These are phyloP conservation scores for Colletotrichum tabaci DNA, from an alignment of 2,329 filamentous ascomycete genomes.

Conservation along the genomic window DNA sequence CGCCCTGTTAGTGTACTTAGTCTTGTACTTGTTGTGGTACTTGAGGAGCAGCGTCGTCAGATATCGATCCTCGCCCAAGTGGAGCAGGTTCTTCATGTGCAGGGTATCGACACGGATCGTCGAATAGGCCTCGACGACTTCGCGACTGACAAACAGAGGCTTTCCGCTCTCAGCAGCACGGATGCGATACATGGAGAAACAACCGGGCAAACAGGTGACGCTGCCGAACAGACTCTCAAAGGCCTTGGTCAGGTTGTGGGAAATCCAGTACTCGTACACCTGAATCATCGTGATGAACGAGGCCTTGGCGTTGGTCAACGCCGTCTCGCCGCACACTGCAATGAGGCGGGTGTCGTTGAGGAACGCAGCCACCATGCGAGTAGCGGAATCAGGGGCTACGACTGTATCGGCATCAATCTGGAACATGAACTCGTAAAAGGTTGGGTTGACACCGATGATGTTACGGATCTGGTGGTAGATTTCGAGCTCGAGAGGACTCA, in stretches of 20 bases:
- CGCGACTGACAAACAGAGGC: constrained; percentile 94
- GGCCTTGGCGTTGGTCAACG: constrained; percentile 90
- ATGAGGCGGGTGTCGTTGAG: constrained; percentile 94
- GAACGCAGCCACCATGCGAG: constrained; percentile 92
- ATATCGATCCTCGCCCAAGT: constrained; percentile 97
- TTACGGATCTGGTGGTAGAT: constrained; percentile 99
- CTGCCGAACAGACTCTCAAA: constrained; percentile 98
- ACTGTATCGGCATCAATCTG: constrained; percentile 98
- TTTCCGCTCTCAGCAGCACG: constrained; percentile 95
- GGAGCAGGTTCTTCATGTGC: constrained; percentile 98
- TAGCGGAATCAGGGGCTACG: constrained; percentile 89
- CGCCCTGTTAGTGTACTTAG: constrained; percentile 93
- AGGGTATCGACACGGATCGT: constrained; percentile 97
- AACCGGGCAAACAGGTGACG: constrained; percentile 97
- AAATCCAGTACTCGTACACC: constrained; percentile 99
- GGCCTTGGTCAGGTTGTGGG: constrained; percentile 95
- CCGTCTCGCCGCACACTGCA: constrained; percentile 94
- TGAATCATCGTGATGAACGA: constrained; percentile 99
- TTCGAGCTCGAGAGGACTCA: constrained; percentile 96
- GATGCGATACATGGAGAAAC: constrained; percentile 99
- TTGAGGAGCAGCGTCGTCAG: constrained; percentile 95
- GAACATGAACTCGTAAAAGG: constrained; percentile 96
- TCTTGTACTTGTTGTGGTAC: constrained; percentile 94
- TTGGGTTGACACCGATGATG: constrained; percentile 98
- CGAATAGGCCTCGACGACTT: constrained; percentile 89